phyloP scores from a whole-genome alignment of 208 protist genomes.

The Crithidia fasciculata region DNA sequence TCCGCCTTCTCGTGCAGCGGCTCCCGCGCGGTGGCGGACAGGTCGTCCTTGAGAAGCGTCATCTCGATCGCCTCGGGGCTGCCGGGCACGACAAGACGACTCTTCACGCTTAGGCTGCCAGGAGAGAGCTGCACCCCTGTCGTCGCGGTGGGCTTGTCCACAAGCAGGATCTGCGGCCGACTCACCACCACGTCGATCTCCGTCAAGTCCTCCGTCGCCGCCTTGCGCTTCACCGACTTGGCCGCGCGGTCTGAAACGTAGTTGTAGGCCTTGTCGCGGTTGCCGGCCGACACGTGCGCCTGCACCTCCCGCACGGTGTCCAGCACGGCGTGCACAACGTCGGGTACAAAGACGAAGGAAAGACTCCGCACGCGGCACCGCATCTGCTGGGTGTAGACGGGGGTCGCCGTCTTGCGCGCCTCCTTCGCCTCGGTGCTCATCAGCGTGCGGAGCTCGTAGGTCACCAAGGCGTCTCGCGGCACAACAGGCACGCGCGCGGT shows the following conservation, averaged over 20 bases:
- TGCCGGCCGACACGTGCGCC: slow-evolving; percentile 65
- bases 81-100: slow-evolving; percentile 35
- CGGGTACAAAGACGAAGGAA: slow-evolving; percentile 63
- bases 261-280: slow-evolving; percentile 72
- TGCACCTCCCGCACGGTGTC: slow-evolving; percentile 48
- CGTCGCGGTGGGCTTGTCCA: slow-evolving; percentile 43
- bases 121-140: slow-evolving; percentile 62
- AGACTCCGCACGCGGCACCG: slow-evolving; percentile 55
- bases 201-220: slow-evolving; percentile 43
- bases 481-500: not conserved
- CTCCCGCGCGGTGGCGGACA: not conserved
- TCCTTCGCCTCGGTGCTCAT: not conserved
- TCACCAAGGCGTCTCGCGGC: slow-evolving; percentile 16
- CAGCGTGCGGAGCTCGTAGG: slow-evolving; percentile 22
- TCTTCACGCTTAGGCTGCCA: slow-evolving; percentile 59
- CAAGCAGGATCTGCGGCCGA: slow-evolving; percentile 59
- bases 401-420: not conserved
- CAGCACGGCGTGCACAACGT: slow-evolving; percentile 58
- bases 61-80: not conserved
- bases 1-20: slow-evolving; percentile 16
- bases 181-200: slow-evolving; percentile 69
- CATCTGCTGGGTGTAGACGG: slow-evolving; percentile 50
- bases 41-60: not conserved
- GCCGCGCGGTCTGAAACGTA: slow-evolving; percentile 65
- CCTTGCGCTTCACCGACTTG: slow-evolving; percentile 36